These are phyloP conservation scores for Alternaria tenuissima DNA, from an alignment of 2,329 filamentous ascomycete species.

Conservation along the genomic window DNA sequence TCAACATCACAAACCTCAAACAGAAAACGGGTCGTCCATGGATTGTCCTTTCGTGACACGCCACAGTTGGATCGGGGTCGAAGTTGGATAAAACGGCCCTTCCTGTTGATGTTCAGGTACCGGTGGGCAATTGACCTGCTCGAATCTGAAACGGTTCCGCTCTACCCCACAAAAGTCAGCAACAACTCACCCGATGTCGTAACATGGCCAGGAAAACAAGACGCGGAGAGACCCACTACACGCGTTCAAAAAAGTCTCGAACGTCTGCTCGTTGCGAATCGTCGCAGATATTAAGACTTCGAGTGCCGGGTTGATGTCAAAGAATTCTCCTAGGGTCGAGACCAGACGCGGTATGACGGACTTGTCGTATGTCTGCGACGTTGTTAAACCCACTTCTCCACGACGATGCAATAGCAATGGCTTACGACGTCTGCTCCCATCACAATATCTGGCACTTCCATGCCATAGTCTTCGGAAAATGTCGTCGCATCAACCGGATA, in stretches of 20 bases:
- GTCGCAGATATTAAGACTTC: constrained; percentile 74
- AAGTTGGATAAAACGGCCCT: constrained; percentile 71
- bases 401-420: constrained; percentile 18
- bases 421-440: constrained; percentile 76
- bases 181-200: constrained; percentile 33
- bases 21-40: constrained; percentile 34
- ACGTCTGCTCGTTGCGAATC: constrained; percentile 74
- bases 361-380: constrained; percentile 71
- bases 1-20: constrained; percentile 25
- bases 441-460: constrained; percentile 65
- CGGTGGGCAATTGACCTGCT: constrained; percentile 43
- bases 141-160: constrained; percentile 48
- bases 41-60: constrained; percentile 46
- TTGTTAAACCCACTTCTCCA: constrained; percentile 25
- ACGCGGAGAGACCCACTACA: constrained; percentile 60
- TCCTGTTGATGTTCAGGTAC: constrained; percentile 55
- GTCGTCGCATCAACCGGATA: constrained; percentile 64
- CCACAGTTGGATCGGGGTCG: constrained; percentile 68
- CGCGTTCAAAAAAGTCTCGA: constrained; percentile 67
- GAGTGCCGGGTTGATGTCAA: constrained; percentile 63
- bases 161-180: constrained; percentile 52
- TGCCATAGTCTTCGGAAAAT: constrained; percentile 63
- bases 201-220: constrained; percentile 25
- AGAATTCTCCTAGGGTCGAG: constrained; percentile 69
- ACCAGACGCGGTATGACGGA: constrained; percentile 69